phyloP scores from a whole-genome alignment of 2,329 filamentous ascomycete genomes.

The Fusarium sp. region DNA sequence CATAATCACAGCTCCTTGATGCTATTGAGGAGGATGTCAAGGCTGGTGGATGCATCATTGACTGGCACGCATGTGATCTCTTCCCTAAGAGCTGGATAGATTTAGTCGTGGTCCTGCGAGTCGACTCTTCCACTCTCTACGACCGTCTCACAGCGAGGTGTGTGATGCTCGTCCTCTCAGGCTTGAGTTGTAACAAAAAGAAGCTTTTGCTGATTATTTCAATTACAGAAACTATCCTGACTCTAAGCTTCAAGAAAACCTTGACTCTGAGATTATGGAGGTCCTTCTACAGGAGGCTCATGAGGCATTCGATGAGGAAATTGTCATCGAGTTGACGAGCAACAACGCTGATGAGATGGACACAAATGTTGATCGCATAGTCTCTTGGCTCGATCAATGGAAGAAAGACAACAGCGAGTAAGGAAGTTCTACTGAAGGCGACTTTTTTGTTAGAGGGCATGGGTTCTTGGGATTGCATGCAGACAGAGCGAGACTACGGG shows the following conservation, averaged over 20 bases:
- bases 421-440: neutral
- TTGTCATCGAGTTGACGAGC: constrained; percentile 89
- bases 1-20: constrained; percentile 75
- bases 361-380: constrained; percentile 84
- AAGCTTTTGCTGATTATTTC: constrained; percentile 1
- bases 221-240: constrained; percentile 78
- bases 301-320: constrained; percentile 86
- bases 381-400: constrained; percentile 86
- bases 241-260: constrained; percentile 91
- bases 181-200: neutral
- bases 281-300: constrained; percentile 90
- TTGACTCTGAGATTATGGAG: constrained; percentile 98
- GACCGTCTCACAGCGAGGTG: constrained; percentile 83
- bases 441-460: neutral
- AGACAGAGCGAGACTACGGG: neutral
- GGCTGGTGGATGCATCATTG: constrained; percentile 86
- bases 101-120: constrained; percentile 89
- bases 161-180: constrained; percentile 17
- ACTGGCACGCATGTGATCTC: constrained; percentile 98
- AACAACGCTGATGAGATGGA: constrained; percentile 88
- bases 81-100: constrained; percentile 96
- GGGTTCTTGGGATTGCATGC: neutral
- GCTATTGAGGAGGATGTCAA: constrained; percentile 85
- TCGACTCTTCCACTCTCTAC: constrained; percentile 82
- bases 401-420: constrained; percentile 67